Percentiles rank a stretch among this genome's conserved stretches.
These are phyloP conservation scores for Cryptosporidium parvum DNA, from an alignment of 169 alveolate genomes.

Conservation along the genomic window DNA sequence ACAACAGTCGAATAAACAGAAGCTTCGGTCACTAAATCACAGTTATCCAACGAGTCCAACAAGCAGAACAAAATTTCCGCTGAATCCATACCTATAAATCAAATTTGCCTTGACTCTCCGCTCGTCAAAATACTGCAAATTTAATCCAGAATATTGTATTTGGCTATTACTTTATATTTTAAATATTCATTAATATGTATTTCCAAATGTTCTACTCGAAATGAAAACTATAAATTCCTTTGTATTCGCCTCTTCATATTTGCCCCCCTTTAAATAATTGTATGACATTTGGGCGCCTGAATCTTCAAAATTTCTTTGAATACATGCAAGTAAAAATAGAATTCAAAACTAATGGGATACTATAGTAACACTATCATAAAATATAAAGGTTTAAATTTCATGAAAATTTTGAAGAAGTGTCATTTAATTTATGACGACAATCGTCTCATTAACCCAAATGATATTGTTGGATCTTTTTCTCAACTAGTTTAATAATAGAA, in stretches of 20 bases:
- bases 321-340: slow-evolving; percentile 12
- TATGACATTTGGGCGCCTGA: slow-evolving; percentile 1
- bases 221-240: not conserved
- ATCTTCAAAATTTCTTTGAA: not conserved
- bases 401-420: no score
- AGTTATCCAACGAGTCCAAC: slow-evolving; percentile 65
- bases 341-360: not conserved
- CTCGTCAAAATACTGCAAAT: not conserved
- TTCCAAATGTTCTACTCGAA: not conserved
- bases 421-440: no score
- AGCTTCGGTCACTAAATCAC: slow-evolving; percentile 68
- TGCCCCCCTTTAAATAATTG: not conserved
- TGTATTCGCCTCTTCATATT: not conserved
- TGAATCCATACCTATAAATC: slow-evolving; percentile 54
- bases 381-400: not conserved
- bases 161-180: not conserved
- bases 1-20: slow-evolving; percentile 75
- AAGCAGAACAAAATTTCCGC: slow-evolving; percentile 72
- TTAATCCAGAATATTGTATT: not conserved
- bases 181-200: slow-evolving; percentile 7
- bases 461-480: not conserved
- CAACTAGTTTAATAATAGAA: not conserved
- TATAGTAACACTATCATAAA: not conserved
- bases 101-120: slow-evolving; percentile 18
- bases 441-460: not conserved